These are phyloP conservation scores for Sugiyamaella qingdaonensis DNA, from an alignment of 805 yeast species.

Conservation along the genomic window DNA sequence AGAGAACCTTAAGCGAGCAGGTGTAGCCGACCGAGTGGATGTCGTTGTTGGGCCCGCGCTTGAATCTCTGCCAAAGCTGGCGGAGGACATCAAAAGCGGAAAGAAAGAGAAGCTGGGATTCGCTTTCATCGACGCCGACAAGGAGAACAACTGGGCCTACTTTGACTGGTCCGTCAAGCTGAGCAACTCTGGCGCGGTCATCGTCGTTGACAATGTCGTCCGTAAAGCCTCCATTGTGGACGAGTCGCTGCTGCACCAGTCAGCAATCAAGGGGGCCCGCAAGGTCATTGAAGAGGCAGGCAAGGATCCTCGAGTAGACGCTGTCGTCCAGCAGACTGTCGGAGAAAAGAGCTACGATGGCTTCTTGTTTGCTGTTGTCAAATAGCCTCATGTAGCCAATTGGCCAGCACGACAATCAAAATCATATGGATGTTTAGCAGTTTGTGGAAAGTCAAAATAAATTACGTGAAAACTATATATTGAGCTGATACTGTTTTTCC, in stretches of 20 bases:
- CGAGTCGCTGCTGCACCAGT: neutral
- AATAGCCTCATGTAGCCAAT: neutral
- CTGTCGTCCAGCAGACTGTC: constrained; percentile 15
- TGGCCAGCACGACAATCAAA: no score
- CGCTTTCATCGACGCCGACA: constrained; percentile 18
- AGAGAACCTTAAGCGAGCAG: constrained; percentile 15
- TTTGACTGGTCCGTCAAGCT: constrained; percentile 17
- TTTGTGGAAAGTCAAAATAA: no score
- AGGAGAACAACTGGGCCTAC: constrained; percentile 11
- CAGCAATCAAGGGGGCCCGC: constrained; percentile 6
- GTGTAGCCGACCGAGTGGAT: constrained; percentile 16
- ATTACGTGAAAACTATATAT: no score
- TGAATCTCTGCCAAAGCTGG: constrained; percentile 13
- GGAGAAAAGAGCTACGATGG: constrained; percentile 16
- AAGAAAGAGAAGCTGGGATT: constrained; percentile 9
- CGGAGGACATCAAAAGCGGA: neutral
- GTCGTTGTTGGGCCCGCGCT: constrained; percentile 17
- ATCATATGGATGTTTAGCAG: no score
- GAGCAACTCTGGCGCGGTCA: constrained; percentile 7
- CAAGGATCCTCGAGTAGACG: constrained; percentile 11
- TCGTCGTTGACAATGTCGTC: constrained; percentile 16
- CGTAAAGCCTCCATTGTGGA: constrained; percentile 11
- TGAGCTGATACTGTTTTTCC: no score
- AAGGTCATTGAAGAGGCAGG: constrained; percentile 9
- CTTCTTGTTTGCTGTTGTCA: constrained; percentile 14